Evolutionary conservation across 2,329 filamentous ascomycete species (phyloP), one percentile per base, ranked within the genome.

Genomic region (Rachicladosporium sp.): DNA sequence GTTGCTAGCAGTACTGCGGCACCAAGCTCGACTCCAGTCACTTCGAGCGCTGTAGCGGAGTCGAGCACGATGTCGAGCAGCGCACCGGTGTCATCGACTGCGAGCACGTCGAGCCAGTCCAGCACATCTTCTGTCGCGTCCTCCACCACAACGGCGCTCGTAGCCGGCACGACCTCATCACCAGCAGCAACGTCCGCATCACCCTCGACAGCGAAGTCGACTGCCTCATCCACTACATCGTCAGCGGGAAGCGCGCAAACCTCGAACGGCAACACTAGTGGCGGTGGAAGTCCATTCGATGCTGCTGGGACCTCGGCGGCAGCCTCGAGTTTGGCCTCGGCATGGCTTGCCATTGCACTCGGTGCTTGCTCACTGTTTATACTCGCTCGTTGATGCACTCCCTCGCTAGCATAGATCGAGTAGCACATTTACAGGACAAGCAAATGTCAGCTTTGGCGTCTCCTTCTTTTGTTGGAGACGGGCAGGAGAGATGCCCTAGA

Each of bases 221-320:
- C 30, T 29, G 36, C 21, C 29, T 34, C 43, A 30, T 21, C 34
- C 29, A 6, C 32, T 33, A n/a, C 15, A 44, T 33, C 15, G 33
- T 19, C 29, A 32, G 36, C 12, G 15, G 29, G 38, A 27, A 57
- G 49, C 30, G 47, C 49, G n/a, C 56, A 63, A 42, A 54, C 57
- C 12, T 55, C 54, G 7, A 59, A 54, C 36, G 46, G 54, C 12
- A 54, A 58, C 23, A 42, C 43, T 11, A 62, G 58, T 9, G 63
- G 64, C 13, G 64, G 64, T 10, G 66, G 66, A 11, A 65, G 61
- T 38, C 66, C 65, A 4, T 68, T 69, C 43, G 64, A 67, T 43
- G 51, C 43, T 19, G 31, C 42, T 10, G 45, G 44, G 13, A 51
- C 39, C 29, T 45, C 46, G 4, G 39, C 38, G 9, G 41, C 46